Percentiles rank a stretch among this genome's conserved stretches.
phyloP scores from a whole-genome alignment of 2,329 filamentous ascomycete genomes.

The Aspergillus fructus region DNA sequence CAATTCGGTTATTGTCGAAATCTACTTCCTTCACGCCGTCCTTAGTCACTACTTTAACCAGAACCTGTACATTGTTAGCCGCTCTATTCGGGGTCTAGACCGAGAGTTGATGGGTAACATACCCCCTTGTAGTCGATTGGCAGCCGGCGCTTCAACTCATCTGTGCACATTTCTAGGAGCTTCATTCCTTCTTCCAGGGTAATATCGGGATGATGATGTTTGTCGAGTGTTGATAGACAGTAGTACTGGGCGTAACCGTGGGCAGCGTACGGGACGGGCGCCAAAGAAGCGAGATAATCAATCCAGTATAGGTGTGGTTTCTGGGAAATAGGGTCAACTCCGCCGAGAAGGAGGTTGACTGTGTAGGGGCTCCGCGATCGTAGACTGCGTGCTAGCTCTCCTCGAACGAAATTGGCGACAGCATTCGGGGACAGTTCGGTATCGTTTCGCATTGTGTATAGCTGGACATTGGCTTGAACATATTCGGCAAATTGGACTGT shows the following conservation, averaged over 20 bases:
- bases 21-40: slow-evolving; percentile 84
- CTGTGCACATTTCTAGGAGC: slow-evolving; percentile 89
- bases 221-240: slow-evolving; percentile 95
- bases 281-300: slow-evolving; percentile 89
- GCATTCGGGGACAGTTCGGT: slow-evolving; percentile 86
- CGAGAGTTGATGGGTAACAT: slow-evolving; percentile 30
- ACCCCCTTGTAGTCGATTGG: slow-evolving; percentile 99
- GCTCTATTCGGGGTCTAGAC: slow-evolving; percentile 8
- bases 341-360: slow-evolving; percentile 92
- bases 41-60: slow-evolving; percentile 91
- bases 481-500: slow-evolving; percentile 98
- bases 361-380: slow-evolving; percentile 93
- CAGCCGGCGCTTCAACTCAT: slow-evolving; percentile 94
- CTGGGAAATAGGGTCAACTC: slow-evolving; percentile 86
- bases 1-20: slow-evolving; percentile 74
- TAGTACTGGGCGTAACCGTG: slow-evolving; percentile 99
- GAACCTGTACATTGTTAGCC: slow-evolving; percentile 38
- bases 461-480: slow-evolving; percentile 96
- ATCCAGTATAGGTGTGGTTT: slow-evolving; percentile 95
- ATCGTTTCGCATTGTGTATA: slow-evolving; percentile 98
- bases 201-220: slow-evolving; percentile 97
- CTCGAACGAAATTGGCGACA: slow-evolving; percentile 88
- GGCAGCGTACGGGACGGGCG: slow-evolving; percentile 87
- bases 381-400: slow-evolving; percentile 86
- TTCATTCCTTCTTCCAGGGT: slow-evolving; percentile 84